Evolutionary conservation across 805 yeast genomes (phyloP).

Genomic region (Wickerhamomyces alni): DNA sequence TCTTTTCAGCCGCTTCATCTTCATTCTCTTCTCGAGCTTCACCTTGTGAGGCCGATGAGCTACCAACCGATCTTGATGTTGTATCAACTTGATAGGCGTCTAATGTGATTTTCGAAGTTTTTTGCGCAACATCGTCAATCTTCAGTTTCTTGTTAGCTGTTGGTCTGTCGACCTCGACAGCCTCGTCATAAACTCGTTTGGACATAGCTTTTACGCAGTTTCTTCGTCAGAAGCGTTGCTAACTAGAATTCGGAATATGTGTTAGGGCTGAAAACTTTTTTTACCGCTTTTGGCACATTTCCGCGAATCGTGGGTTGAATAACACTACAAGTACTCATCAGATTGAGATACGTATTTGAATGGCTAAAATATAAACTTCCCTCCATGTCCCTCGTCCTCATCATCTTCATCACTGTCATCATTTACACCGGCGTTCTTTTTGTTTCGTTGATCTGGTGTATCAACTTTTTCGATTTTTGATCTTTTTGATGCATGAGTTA

Average conservation of each 20-base stretch:
- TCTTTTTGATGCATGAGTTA: background rate
- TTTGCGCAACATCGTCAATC: background rate
- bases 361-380: slow-evolving; percentile 25
- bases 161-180: background rate
- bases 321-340: too few species aligned
- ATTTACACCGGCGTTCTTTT: slow-evolving; percentile 2
- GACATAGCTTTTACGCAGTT: background rate
- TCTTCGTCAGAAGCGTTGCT: too few species aligned
- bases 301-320: background rate
- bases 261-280: background rate
- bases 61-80: background rate
- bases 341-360: too few species aligned
- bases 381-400: slow-evolving; percentile 13
- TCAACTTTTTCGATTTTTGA: background rate
- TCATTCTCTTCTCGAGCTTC: background rate
- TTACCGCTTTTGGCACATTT: background rate
- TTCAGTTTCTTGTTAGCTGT: background rate
- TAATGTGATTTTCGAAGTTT: too few species aligned
- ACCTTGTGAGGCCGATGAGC: background rate
- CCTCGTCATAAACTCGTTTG: slow-evolving; percentile 1
- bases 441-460: too few species aligned
- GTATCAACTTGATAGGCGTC: too few species aligned
- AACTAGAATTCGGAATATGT: too few species aligned
- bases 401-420: slow-evolving; percentile 20
- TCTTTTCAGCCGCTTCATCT: background rate